A percentile compares a stretch with the other conserved stretches of the same genome.
Conservation (phyloP, 2,329 filamentous ascomycete genomes). For the Pestalotiopsis sp. region DNA sequence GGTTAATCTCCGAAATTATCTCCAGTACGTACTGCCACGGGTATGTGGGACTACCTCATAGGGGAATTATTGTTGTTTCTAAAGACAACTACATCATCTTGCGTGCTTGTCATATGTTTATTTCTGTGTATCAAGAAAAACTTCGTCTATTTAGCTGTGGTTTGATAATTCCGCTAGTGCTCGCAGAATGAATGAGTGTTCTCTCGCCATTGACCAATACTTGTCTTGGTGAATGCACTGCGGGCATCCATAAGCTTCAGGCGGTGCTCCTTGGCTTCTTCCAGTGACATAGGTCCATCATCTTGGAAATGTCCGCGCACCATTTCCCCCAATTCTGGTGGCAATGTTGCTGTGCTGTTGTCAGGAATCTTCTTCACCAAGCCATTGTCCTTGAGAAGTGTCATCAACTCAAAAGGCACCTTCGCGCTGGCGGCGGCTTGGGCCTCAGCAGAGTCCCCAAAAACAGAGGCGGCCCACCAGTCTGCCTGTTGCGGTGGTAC, state of each 20-base stretch:
- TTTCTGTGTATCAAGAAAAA: too few relatives aligned
- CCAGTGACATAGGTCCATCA: neutral
- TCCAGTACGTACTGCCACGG: neutral
- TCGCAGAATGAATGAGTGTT: slow-evolving; percentile 1
- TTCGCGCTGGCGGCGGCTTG: neutral
- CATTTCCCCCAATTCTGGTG: neutral
- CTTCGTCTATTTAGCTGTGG: too few relatives aligned
- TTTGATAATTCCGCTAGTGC: neutral
- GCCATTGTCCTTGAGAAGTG: neutral
- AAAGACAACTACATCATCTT: too few relatives aligned
- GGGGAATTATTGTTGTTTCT: too few relatives aligned
- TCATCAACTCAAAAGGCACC: neutral
- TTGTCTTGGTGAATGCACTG: neutral
- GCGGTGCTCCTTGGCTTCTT: slow-evolving; percentile 5
- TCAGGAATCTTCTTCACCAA: neutral
- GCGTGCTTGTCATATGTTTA: too few relatives aligned
- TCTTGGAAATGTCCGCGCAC: neutral
- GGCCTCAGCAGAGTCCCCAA: neutral
- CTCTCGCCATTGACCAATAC: neutral
- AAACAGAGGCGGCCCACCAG: neutral
- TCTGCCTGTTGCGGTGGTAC: slow-evolving; percentile 10
- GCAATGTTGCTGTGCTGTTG: neutral
- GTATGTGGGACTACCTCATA: too few relatives aligned
- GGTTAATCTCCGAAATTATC: neutral
- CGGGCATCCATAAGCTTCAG: neutral